phyloP scores from a whole-genome alignment of 2,329 filamentous ascomycete species.

The Rhynchosporium graminicola region DNA sequence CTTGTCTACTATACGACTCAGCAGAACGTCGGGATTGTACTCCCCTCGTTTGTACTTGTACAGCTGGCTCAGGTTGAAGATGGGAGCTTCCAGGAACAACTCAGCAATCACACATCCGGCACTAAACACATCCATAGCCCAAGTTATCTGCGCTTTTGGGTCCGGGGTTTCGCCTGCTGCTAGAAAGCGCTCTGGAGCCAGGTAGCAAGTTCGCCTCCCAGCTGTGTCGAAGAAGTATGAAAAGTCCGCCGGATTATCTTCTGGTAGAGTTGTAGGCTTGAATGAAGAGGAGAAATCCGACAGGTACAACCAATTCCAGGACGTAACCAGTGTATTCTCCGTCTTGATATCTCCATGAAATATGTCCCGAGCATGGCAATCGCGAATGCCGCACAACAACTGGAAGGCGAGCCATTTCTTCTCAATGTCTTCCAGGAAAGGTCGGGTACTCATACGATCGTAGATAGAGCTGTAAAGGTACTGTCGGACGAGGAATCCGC shows the following conservation, averaged over 20 bases:
- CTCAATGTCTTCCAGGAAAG: slow-evolving; percentile 95
- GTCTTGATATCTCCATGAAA: slow-evolving; percentile 99
- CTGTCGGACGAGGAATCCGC: slow-evolving; percentile 91
- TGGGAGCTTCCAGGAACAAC: slow-evolving; percentile 89
- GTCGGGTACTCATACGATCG: slow-evolving; percentile 92
- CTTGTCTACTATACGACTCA: slow-evolving; percentile 84
- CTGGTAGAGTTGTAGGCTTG: slow-evolving; percentile 89
- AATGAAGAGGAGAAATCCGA: slow-evolving; percentile 97
- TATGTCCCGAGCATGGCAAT: slow-evolving; percentile 85
- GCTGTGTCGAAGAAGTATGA: slow-evolving; percentile 98
- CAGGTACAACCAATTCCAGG: slow-evolving; percentile 98
- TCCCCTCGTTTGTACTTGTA: slow-evolving; percentile 93
- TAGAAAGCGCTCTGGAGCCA: slow-evolving; percentile 91
- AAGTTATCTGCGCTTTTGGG: slow-evolving; percentile 65
- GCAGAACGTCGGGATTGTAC: slow-evolving; percentile 81
- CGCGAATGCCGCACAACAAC: slow-evolving; percentile 84
- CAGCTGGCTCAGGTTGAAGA: slow-evolving; percentile 96
- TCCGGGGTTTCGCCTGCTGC: slow-evolving; percentile 67
- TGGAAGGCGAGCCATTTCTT: slow-evolving; percentile 99
- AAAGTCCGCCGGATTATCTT: slow-evolving; percentile 96
- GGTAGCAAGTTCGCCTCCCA: slow-evolving; percentile 86
- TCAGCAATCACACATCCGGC: slow-evolving; percentile 96
- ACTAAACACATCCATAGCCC: slow-evolving; percentile 99
- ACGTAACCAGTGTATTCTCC: slow-evolving; percentile 94
- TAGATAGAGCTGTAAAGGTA: slow-evolving; percentile 97